These are phyloP conservation scores for Gnomoniopsis smithogilvyi DNA, from an alignment of 2,329 filamentous ascomycete species.

Conservation along the genomic window DNA sequence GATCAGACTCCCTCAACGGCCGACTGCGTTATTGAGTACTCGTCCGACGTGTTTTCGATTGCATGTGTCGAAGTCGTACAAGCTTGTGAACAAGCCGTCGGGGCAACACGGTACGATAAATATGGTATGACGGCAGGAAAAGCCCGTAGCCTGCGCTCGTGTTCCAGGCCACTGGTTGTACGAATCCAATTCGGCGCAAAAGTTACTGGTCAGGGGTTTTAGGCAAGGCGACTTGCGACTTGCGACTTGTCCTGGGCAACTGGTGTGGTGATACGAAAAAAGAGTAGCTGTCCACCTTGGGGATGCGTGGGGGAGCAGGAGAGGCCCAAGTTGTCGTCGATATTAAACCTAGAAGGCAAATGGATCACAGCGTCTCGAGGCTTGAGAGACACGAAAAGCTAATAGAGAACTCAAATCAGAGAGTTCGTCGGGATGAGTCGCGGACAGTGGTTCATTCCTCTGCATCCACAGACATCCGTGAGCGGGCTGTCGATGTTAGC, in stretches of 20 bases:
- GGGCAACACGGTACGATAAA: conserved; percentile 10
- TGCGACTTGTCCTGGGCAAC: neutral
- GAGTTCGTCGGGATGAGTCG: neutral
- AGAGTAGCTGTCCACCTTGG: neutral
- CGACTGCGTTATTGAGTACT: conserved; percentile 2
- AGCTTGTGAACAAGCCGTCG: neutral
- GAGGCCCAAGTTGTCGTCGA: neutral
- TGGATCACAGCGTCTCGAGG: neutral
- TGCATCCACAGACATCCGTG: neutral
- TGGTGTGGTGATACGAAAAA: neutral
- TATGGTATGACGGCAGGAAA: conserved; percentile 15
- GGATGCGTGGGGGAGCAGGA: neutral
- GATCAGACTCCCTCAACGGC: conserved; percentile 5
- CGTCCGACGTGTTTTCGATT: conserved; percentile 12
- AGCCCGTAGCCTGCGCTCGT: conserved; percentile 9
- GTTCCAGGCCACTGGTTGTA: neutral
- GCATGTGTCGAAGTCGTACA: conserved; percentile 23
- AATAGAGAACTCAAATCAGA: neutral
- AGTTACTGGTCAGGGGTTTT: neutral
- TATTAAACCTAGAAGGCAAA: neutral
- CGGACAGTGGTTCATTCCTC: neutral
- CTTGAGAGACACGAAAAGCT: neutral
- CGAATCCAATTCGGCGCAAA: neutral
- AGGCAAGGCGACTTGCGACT: no score
- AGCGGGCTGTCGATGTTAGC: conserved; percentile 8